These are phyloP conservation scores for Mycena venus DNA, from an alignment of 768 basidiomycete genomes.

Conservation along the genomic window DNA sequence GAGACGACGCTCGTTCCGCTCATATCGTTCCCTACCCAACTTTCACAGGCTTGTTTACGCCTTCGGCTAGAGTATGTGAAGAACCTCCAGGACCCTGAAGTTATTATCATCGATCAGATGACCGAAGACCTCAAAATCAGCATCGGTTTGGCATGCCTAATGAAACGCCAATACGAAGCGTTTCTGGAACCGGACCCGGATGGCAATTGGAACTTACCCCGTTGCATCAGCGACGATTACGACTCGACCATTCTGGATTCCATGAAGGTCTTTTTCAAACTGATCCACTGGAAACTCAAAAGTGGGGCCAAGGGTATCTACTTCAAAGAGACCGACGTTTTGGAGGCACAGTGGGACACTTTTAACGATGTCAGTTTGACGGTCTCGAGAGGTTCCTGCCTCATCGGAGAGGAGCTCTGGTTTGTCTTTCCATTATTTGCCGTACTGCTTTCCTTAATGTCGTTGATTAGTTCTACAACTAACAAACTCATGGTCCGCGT, in stretches of 20 bases:
- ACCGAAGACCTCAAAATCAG: conserved; percentile 92
- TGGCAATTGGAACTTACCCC: conserved; percentile 90
- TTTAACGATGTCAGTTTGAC: conserved; percentile 93
- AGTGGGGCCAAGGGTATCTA: conserved; percentile 92
- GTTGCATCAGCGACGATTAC: conserved; percentile 91
- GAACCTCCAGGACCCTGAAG: conserved; percentile 89
- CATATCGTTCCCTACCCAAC: conserved; percentile 96
- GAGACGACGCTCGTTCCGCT: conserved; percentile 90
- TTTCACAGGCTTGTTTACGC: conserved; percentile 92
- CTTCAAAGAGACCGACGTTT: conserved; percentile 98
- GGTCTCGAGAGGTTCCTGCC: conserved; percentile 86
- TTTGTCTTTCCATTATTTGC: conserved; percentile 52
- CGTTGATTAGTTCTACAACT: conserved; percentile 79
- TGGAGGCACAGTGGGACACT: conserved; percentile 96
- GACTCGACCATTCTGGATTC: conserved; percentile 91
- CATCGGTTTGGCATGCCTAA: conserved; percentile 92
- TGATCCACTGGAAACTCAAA: conserved; percentile 97
- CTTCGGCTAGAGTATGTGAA: conserved; percentile 91
- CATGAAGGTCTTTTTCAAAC: conserved; percentile 89
- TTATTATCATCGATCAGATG: conserved; percentile 94
- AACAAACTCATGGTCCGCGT: conserved; percentile 95
- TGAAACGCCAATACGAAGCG: conserved; percentile 95
- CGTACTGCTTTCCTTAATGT: not conserved
- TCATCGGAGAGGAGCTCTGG: conserved; percentile 98
- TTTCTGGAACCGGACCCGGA: conserved; percentile 89